Conservation (phyloP, 495 filamentous ascomycete species). For the Aspergillus olivimuriae region DNA sequence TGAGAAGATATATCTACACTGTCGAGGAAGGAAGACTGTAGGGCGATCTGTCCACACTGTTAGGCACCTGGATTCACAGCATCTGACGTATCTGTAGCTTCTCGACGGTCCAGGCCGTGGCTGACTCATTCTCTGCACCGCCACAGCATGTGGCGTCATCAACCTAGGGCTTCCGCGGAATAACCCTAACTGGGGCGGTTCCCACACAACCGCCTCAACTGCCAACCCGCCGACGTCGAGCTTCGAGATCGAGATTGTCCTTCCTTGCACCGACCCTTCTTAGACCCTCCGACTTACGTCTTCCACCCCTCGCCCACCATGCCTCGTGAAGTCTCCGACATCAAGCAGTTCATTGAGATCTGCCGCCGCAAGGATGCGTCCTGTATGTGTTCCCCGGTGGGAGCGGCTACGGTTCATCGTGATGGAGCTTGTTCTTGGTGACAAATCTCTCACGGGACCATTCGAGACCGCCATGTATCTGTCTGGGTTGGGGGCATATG, state of each 20-base stretch:
- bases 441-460: not conserved
- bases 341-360: conserved; percentile 99
- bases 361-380: conserved; percentile 97
- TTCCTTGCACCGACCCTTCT: conserved; percentile 4
- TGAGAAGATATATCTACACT: not conserved
- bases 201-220: conserved; percentile 13
- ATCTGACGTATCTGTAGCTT: too few species aligned
- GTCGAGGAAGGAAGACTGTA: not conserved
- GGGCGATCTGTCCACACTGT: not conserved
- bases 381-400: conserved; percentile 53
- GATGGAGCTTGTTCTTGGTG: not conserved
- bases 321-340: conserved; percentile 97
- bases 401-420: not conserved
- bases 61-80: not conserved
- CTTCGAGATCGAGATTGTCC: conserved; percentile 13
- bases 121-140: not conserved
- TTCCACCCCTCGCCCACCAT: conserved; percentile 49
- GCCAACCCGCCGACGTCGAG: conserved; percentile 6
- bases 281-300: conserved; percentile 8
- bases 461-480: not conserved
- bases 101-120: too few species aligned
- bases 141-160: conserved; percentile 1
- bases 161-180: conserved; percentile 7
- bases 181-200: conserved; percentile 10
- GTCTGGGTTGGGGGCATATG: conserved; percentile 16